Conservation (phyloP, 2,329 filamentous ascomycete genomes). For the Paecilomyces sp. region DNA sequence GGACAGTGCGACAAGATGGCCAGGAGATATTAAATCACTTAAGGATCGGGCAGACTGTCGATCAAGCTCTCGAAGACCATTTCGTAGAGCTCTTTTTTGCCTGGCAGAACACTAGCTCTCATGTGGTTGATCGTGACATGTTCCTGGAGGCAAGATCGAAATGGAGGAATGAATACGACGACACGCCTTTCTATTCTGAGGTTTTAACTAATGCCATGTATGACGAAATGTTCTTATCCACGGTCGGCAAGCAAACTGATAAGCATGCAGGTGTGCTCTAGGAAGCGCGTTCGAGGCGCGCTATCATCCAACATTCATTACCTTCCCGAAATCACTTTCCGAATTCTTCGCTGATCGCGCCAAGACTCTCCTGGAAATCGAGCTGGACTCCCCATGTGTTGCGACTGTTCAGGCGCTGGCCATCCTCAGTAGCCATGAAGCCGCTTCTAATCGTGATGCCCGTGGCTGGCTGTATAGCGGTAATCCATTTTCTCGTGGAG, state of each 20-base stretch:
- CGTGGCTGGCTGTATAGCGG: conserved; percentile 43
- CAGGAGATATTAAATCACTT: conserved; percentile 36
- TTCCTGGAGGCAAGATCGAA: conserved; percentile 26
- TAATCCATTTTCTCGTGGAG: conserved; percentile 7
- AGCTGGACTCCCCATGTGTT: conserved; percentile 42
- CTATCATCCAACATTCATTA: conserved; percentile 37
- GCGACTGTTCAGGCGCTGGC: conserved; percentile 43
- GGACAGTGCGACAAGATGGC: conserved; percentile 31
- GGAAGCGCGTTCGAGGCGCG: conserved; percentile 38
- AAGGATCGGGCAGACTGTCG: conserved; percentile 34
- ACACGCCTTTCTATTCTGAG: conserved; percentile 34
- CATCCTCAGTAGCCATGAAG: conserved; percentile 39
- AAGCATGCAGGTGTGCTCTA: conserved; percentile 28
- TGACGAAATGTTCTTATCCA: neutral
- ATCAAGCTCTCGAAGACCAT: conserved; percentile 36
- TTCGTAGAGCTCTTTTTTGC: conserved; percentile 41
- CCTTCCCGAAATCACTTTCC: conserved; percentile 27
- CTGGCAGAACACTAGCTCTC: conserved; percentile 42
- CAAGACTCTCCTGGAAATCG: conserved; percentile 40
- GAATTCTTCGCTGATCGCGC: conserved; percentile 36
- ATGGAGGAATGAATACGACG: conserved; percentile 31
- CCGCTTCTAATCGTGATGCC: conserved; percentile 36
- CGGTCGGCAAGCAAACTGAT: neutral
- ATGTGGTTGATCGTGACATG: conserved; percentile 39
- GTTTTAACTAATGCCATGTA: conserved; percentile 37